A percentile compares a stretch with the other conserved stretches of the same genome.
Evolutionary conservation across 345 rosid genomes (phyloP).

Genomic region (Nasturtium officinale): DNA sequence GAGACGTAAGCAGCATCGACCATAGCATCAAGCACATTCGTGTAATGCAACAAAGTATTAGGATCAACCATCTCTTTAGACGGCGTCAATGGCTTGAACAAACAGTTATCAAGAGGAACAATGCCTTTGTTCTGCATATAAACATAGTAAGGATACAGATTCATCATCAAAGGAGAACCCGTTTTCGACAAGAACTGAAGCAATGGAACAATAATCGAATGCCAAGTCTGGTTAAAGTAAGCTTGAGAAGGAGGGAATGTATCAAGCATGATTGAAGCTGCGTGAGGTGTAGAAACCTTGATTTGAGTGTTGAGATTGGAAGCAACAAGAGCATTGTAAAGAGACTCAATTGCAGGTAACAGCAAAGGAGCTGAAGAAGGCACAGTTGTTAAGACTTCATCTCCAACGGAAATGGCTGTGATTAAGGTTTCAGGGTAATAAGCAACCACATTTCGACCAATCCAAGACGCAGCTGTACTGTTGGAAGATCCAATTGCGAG

Average conservation of each 20-base stretch:
- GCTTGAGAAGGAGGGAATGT: slow-evolving; percentile 96
- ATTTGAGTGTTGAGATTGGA: slow-evolving; percentile 83
- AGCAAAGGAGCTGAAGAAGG: slow-evolving; percentile 83
- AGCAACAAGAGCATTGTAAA: slow-evolving; percentile 87
- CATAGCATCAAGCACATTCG: slow-evolving; percentile 94
- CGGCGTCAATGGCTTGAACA: slow-evolving; percentile 90
- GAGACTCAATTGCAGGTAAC: slow-evolving; percentile 79
- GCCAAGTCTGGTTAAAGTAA: slow-evolving; percentile 86
- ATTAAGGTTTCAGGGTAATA: slow-evolving; percentile 78
- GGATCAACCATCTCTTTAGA: slow-evolving; percentile 97
- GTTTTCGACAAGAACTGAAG: slow-evolving; percentile 82
- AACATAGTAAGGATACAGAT: slow-evolving; percentile 93
- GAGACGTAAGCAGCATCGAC: slow-evolving; percentile 90
- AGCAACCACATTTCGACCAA: slow-evolving; percentile 76
- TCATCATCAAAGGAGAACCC: slow-evolving; percentile 91
- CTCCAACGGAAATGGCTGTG: slow-evolving; percentile 80
- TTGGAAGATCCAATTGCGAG: slow-evolving; percentile 93
- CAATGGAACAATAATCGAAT: slow-evolving; percentile 65
- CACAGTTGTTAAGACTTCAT: slow-evolving; percentile 89
- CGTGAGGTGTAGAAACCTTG: slow-evolving; percentile 92
- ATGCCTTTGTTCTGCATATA: slow-evolving; percentile 96
- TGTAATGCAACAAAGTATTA: slow-evolving; percentile 90
- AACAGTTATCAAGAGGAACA: slow-evolving; percentile 83
- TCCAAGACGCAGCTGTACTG: slow-evolving; percentile 86
- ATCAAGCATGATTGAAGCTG: slow-evolving; percentile 78